A percentile compares a stretch with the other conserved stretches of the same genome.
These are phyloP conservation scores for Lasiosphaeria hispida DNA, from an alignment of 495 filamentous ascomycete genomes.

Conservation along the genomic window DNA sequence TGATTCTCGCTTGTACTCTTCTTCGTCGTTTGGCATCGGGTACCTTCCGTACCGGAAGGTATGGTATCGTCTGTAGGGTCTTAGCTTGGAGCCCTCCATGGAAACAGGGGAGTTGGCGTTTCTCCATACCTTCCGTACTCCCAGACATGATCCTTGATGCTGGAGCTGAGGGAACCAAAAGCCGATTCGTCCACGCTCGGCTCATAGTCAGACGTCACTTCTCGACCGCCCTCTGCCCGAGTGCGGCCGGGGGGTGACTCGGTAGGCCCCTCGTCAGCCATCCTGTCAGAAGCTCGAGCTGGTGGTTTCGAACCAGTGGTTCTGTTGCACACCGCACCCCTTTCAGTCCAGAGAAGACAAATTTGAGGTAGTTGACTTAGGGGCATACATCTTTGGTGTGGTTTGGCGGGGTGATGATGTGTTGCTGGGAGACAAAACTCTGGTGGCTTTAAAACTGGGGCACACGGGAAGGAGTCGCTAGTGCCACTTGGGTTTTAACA, in stretches of 20 bases:
- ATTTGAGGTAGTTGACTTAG: no score
- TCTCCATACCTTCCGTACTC: constrained; percentile 34
- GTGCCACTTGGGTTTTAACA: no score
- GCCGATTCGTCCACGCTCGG: constrained; percentile 25
- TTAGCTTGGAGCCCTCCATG: neutral
- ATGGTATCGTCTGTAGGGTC: constrained; percentile 32
- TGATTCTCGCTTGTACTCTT: constrained; percentile 39
- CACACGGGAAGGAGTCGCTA: no score
- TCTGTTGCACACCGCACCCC: no score
- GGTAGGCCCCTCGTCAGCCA: constrained; percentile 28
- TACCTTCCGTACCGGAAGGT: constrained; percentile 34
- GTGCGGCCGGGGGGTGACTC: constrained; percentile 21
- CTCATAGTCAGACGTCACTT: constrained; percentile 35
- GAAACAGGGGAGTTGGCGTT: neutral
- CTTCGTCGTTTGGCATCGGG: constrained; percentile 40
- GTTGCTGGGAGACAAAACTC: no score
- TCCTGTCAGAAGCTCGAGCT: constrained; percentile 5
- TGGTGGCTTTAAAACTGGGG: no score
- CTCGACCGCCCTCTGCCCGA: constrained; percentile 9
- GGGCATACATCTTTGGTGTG: no score
- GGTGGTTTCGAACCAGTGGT: no score
- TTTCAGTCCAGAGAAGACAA: no score
- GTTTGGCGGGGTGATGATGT: no score
- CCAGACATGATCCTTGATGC: constrained; percentile 34
- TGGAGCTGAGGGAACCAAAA: constrained; percentile 34